phyloP scores from a whole-genome alignment of 768 basidiomycete genomes.

The Vararia minispora region DNA sequence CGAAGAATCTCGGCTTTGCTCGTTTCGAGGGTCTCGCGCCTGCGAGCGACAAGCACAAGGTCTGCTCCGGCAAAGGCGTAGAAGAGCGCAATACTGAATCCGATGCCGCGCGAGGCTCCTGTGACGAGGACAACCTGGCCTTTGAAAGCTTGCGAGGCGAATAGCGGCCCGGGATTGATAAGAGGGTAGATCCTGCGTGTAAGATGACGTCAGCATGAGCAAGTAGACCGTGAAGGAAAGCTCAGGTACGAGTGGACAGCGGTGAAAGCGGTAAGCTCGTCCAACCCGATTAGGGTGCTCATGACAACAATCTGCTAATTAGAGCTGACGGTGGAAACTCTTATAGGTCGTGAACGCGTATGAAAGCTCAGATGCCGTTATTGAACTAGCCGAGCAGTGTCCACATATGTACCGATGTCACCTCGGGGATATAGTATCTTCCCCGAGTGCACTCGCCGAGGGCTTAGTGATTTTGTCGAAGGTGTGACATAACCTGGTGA shows the following conservation, averaged over 20 bases:
- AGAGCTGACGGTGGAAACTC: no score
- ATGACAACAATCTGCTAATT: no score
- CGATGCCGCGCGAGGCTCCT: slow-evolving; percentile 13
- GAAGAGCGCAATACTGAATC: slow-evolving; percentile 7
- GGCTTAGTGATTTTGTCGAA: no score
- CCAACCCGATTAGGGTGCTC: background rate
- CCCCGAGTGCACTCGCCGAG: no score
- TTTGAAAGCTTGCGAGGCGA: slow-evolving; percentile 2
- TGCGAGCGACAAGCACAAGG: slow-evolving; percentile 7
- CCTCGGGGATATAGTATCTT: no score
- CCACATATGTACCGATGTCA: no score
- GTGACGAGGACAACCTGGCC: slow-evolving; percentile 16
- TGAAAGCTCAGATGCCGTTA: no score
- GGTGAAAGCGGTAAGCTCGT: background rate
- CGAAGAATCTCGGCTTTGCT: background rate
- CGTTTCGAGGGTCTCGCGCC: slow-evolving; percentile 1
- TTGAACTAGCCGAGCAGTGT: no score
- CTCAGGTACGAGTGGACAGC: background rate
- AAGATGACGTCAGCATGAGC: no score
- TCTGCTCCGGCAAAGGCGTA: slow-evolving; percentile 13
- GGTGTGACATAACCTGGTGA: no score
- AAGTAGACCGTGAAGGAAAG: no score
- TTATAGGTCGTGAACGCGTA: no score
- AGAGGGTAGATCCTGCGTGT: slow-evolving; percentile 1
- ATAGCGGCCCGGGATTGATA: slow-evolving; percentile 5